Evolutionary conservation across 2,329 filamentous ascomycete genomes (phyloP).

Genomic region (Paramyrothecium roridum): DNA sequence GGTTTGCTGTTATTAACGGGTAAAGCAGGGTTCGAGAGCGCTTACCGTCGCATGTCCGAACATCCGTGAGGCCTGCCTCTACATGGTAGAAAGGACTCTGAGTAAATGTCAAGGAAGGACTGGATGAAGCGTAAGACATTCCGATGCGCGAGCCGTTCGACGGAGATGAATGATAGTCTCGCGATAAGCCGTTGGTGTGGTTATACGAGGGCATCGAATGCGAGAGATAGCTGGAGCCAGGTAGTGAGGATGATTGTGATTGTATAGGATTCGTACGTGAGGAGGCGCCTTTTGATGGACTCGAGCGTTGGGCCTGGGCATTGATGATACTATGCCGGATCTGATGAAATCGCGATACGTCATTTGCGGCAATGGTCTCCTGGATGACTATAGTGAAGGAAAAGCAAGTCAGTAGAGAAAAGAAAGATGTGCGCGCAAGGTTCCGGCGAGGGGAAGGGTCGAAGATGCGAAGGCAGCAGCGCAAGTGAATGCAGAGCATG

Average conservation of each 20-base stretch:
- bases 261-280: slow-evolving; percentile 9
- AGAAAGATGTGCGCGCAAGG: background rate
- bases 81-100: slow-evolving; percentile 83
- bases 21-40: slow-evolving; percentile 5
- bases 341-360: slow-evolving; percentile 38
- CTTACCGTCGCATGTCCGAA: slow-evolving; percentile 72
- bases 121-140: slow-evolving; percentile 10
- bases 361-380: slow-evolving; percentile 30
- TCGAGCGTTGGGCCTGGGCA: slow-evolving; percentile 23
- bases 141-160: slow-evolving; percentile 15
- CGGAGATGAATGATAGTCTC: slow-evolving; percentile 9
- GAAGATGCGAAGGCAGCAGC: background rate
- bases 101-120: slow-evolving; percentile 50
- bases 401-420: background rate
- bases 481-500: background rate
- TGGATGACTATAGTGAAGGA: slow-evolving; percentile 35
- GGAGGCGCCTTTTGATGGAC: slow-evolving; percentile 16
- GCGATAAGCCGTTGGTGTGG: slow-evolving; percentile 5
- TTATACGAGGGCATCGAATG: slow-evolving; percentile 15
- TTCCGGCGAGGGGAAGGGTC: background rate
- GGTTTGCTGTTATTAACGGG: too few relatives aligned
- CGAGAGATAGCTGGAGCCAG: slow-evolving; percentile 7
- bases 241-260: background rate
- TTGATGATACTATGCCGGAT: slow-evolving; percentile 39
- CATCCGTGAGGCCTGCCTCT: slow-evolving; percentile 58